A percentile compares a stretch with the other conserved stretches of the same genome.
phyloP scores from a whole-genome alignment of 202 grass and related monocot genomes.

The Alloteropsis angusta region DNA sequence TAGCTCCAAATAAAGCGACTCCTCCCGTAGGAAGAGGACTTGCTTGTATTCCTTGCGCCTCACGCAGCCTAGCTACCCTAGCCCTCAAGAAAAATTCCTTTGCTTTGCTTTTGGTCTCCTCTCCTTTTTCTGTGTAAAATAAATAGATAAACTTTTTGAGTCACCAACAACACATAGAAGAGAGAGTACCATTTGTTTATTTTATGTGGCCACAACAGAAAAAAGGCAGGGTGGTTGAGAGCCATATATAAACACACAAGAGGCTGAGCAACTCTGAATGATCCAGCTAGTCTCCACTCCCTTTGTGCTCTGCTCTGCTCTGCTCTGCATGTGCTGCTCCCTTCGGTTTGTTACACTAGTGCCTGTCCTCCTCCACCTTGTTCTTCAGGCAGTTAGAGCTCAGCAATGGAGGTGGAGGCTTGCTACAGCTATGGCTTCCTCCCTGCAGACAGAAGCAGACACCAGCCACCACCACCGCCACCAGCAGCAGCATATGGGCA shows the following conservation, averaged over 20 bases:
- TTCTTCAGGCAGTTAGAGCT: background rate
- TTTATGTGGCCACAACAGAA: slow-evolving; percentile 14
- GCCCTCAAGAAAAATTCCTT: background rate
- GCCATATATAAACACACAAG: slow-evolving; percentile 17
- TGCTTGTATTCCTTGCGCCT: background rate
- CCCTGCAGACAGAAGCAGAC: slow-evolving; percentile 19
- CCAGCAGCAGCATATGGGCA: slow-evolving; percentile 8
- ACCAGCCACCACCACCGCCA: slow-evolving; percentile 25
- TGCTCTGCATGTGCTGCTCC: slow-evolving; percentile 9
- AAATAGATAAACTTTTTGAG: slow-evolving; percentile 23
- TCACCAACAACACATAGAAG: background rate
- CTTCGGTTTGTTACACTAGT: background rate
- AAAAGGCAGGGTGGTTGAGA: background rate
- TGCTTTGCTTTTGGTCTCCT: background rate
- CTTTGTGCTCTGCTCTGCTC: slow-evolving; percentile 17
- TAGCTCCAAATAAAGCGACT: background rate
- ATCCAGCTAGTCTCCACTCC: slow-evolving; percentile 9
- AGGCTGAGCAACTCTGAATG: background rate
- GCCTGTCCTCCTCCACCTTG: background rate
- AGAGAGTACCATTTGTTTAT: background rate
- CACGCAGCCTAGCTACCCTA: background rate
- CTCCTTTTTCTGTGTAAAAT: background rate
- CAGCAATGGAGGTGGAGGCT: slow-evolving; percentile 38
- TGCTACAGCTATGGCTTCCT: slow-evolving; percentile 35
- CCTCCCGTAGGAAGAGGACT: background rate